Conservation (phyloP, 495 filamentous ascomycete species). For the Bacidia gigantensis region DNA sequence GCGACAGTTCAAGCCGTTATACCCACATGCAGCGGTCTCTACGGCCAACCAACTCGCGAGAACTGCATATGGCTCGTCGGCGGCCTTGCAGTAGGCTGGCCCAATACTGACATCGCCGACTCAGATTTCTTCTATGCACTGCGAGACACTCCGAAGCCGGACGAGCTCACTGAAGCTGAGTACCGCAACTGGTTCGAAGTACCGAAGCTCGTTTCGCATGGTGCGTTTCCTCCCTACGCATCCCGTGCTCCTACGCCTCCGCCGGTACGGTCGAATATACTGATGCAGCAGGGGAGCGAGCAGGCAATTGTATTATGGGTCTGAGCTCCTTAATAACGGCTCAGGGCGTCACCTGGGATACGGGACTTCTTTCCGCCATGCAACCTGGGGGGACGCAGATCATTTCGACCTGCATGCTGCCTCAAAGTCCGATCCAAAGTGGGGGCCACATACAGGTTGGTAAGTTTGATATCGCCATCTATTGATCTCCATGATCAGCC, state of each 20-base stretch:
- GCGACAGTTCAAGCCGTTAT: background rate
- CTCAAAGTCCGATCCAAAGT: background rate
- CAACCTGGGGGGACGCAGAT: background rate
- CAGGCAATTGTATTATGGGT: constrained; percentile 1
- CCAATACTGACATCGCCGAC: background rate
- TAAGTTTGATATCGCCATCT: too few species aligned
- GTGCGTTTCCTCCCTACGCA: too few species aligned
- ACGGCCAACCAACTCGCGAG: background rate
- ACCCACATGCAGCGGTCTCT: background rate
- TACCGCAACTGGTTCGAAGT: background rate
- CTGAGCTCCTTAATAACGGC: background rate
- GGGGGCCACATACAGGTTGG: background rate
- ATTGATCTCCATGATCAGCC: too few species aligned
- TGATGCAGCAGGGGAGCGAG: too few species aligned
- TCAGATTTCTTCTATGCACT: background rate
- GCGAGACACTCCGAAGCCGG: background rate
- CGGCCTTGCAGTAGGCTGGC: background rate
- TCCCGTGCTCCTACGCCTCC: background rate
- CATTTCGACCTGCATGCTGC: background rate
- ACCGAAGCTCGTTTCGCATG: background rate
- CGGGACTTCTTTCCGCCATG: background rate
- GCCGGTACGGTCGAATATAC: too few species aligned
- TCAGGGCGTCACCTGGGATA: background rate
- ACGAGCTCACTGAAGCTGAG: background rate
- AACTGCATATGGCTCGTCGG: background rate